These are phyloP conservation scores for Pulveroboletus sp. DNA, from an alignment of 768 basidiomycete species.

Conservation along the genomic window DNA sequence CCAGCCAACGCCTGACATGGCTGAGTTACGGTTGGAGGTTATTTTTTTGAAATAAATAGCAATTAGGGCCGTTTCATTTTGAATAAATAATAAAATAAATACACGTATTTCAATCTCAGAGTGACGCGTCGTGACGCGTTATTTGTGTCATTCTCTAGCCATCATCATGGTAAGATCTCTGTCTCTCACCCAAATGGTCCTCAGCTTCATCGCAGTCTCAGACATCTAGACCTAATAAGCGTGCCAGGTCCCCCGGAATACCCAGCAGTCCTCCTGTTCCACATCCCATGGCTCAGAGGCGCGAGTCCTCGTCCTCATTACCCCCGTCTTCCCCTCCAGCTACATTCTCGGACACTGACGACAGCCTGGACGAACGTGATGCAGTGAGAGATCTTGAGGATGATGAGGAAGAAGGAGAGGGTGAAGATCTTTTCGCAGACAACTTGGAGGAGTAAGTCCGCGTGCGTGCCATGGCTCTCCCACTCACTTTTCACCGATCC, in stretches of 20 bases:
- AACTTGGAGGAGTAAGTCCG: constrained; percentile 60
- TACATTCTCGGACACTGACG: constrained; percentile 84
- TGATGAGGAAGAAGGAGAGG: constrained; percentile 74
- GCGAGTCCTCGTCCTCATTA: constrained; percentile 66
- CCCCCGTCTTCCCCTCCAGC: constrained; percentile 83
- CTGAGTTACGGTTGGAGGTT: constrained; percentile 11
- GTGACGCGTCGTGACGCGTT: constrained; percentile 44
- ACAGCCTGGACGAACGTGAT: constrained; percentile 68
- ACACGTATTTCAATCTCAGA: constrained; percentile 45
- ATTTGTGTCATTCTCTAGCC: constrained; percentile 15
- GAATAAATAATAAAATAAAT: constrained; percentile 1
- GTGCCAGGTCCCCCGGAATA: constrained; percentile 52
- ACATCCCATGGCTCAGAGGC: constrained; percentile 42
- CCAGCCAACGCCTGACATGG: constrained; percentile 41
- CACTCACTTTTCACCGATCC: constrained; percentile 6
- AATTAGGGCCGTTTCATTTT: too few relatives aligned
- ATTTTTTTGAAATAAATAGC: too few relatives aligned
- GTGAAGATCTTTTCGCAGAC: constrained; percentile 91
- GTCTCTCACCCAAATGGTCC: not conserved
- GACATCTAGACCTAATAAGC: constrained; percentile 55
- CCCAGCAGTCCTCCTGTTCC: constrained; percentile 45
- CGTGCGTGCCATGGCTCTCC: constrained; percentile 1
- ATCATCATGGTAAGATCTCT: constrained; percentile 36
- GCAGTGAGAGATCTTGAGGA: constrained; percentile 62
- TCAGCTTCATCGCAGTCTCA: constrained; percentile 27